Base-by-base conservation (phyloP, 441 rosid species). In the Flueggea neowawraea region DNA sequence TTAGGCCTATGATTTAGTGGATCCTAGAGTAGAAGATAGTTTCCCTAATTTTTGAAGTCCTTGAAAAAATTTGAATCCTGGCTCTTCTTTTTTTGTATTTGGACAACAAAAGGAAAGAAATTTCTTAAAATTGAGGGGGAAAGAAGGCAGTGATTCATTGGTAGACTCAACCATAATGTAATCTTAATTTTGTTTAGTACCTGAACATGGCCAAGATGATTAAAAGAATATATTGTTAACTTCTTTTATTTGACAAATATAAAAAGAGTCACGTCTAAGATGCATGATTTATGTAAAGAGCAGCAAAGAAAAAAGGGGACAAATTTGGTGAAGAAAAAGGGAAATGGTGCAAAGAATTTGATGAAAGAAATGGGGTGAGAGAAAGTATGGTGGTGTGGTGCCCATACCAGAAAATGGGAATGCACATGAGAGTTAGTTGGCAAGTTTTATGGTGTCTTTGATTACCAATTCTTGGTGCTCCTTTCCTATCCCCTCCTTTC, bases 1-100 rank as follows among this genome's bases (percentile, higher is more conserved):
- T 72, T 75, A 76, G 82, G 82, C 90, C 82, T 54, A 60, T 86
- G 85, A 77, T 82, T 57, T 85, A 84, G 82, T 64, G 49, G 67
- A 61, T 43, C 56, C 17, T 12, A 13, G 14, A n/a, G 41, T 8
- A 36, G 57, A 62, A 56, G 43, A 49, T 52, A 44, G 31, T 52
- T 10, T 65, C 32, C 31, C 31, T 39, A 61, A 64, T 69, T 68
- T 70, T 36, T 36, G 41, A 52, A 9, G 31, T 48, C 45, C 14
- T 54, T 15, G 6, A 36, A 36, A 61, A n/a, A 62, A 31, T 65
- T 65, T 22, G 66, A 67, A 56, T 64, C 63, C 65, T 66, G 75
- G 61, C 32, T 44, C 52, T 22, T 53, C 55, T 31, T 63, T 68
- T n/a, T 58, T 62, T 6, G 10, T n/a, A 5, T 47, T 47, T 47